A percentile compares a stretch with the other conserved stretches of the same genome.
Conservation (phyloP, 116 monocot species). For the Dioscorea cayenensis region DNA sequence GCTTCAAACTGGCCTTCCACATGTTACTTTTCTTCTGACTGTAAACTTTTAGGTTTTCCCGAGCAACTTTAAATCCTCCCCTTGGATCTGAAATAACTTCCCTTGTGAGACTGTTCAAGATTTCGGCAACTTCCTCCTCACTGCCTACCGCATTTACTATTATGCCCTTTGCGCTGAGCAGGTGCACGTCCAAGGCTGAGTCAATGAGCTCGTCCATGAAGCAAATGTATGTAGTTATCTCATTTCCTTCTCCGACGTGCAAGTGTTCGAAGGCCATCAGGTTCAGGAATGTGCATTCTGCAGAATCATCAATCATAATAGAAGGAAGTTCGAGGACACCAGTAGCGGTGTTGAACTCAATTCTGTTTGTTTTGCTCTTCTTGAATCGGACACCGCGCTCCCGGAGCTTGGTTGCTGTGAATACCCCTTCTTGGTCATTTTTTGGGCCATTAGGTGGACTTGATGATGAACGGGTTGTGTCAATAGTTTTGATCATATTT, state of each 20-base stretch:
- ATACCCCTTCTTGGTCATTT: background rate
- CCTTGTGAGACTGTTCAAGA: background rate
- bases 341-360: background rate
- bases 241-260: background rate
- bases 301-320: background rate
- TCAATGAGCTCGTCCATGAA: constrained; percentile 8
- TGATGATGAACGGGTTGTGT: background rate
- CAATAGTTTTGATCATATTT: constrained; percentile 5
- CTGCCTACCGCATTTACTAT: constrained; percentile 19
- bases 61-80: background rate
- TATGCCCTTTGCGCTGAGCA: background rate
- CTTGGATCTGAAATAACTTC: background rate
- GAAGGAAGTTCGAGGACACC: background rate
- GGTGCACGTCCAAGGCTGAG: background rate
- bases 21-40: constrained; percentile 5
- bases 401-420: constrained; percentile 24
- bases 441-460: too few relatives aligned
- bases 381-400: constrained; percentile 8
- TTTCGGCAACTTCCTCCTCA: constrained; percentile 3
- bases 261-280: constrained; percentile 14
- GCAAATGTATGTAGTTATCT: background rate
- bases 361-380: background rate
- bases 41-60: constrained; percentile 6
- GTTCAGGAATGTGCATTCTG: constrained; percentile 5
- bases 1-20: constrained; percentile 1